Conservation (phyloP, 2,329 filamentous ascomycete species). For the Calonectria crousiana region DNA sequence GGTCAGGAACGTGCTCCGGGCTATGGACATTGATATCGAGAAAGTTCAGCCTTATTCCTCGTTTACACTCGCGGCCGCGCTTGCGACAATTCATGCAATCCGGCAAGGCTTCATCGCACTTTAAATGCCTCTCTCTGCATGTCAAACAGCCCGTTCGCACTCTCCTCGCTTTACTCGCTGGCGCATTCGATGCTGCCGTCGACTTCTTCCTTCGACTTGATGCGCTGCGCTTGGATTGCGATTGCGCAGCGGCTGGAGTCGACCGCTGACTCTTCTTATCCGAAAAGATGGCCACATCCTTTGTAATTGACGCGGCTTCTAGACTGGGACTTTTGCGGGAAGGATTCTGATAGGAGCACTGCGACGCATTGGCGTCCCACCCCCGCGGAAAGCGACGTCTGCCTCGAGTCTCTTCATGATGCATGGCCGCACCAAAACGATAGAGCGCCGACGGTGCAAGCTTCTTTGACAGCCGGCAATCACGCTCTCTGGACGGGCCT, state of each 20-base stretch:
- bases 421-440: conserved; percentile 41
- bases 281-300: not conserved
- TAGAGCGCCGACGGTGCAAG: conserved; percentile 38
- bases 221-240: not conserved
- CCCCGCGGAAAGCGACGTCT: conserved; percentile 28
- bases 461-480: conserved; percentile 26
- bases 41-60: conserved; percentile 90
- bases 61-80: conserved; percentile 86
- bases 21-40: conserved; percentile 83
- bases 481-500: conserved; percentile 26
- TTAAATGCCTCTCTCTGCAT: conserved; percentile 89
- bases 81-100: conserved; percentile 85
- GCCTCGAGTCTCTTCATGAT: conserved; percentile 37
- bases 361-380: conserved; percentile 31
- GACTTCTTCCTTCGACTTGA: not conserved
- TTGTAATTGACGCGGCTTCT: conserved; percentile 20
- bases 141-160: conserved; percentile 93
- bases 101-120: conserved; percentile 83
- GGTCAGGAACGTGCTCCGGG: conserved; percentile 65
- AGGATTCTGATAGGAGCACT: conserved; percentile 15
- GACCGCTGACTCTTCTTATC: not conserved
- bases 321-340: not conserved
- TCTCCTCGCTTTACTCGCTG: conserved; percentile 68
- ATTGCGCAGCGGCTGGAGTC: not conserved
- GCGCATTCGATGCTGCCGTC: not conserved